Evolutionary conservation across 225 moss, liverwort and hornwort genomes (phyloP).

Genomic region (Asterella californica): DNA sequence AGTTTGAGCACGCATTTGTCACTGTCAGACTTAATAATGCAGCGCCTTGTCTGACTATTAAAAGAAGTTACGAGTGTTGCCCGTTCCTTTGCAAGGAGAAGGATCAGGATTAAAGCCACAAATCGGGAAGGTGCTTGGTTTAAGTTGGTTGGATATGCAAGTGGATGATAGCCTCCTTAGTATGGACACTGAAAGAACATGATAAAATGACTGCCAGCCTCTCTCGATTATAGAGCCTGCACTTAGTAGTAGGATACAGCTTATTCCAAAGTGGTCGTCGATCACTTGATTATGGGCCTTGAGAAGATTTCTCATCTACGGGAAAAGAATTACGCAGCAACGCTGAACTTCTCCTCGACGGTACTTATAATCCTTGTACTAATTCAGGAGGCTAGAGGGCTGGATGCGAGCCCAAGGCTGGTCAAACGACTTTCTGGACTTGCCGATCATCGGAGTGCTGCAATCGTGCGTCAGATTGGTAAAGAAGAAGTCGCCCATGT

Average conservation of each 20-base stretch:
- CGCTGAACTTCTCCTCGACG: no score
- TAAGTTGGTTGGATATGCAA: not conserved
- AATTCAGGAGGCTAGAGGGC: slow-evolving; percentile 77
- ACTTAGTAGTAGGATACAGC: no score
- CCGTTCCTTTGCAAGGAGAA: no score
- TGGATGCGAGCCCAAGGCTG: slow-evolving; percentile 93
- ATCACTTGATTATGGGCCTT: no score
- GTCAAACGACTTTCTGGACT: slow-evolving; percentile 76
- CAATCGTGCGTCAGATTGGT: slow-evolving; percentile 74
- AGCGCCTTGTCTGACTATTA: not conserved
- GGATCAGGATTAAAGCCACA: no score
- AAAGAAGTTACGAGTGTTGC: not conserved
- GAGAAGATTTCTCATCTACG: no score
- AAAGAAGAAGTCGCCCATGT: slow-evolving; percentile 97
- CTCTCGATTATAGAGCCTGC: no score
- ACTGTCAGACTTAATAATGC: no score
- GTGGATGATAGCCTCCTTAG: not conserved
- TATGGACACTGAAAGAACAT: not conserved
- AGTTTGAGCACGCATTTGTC: not conserved
- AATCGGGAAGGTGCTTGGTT: no score
- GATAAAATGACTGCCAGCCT: no score
- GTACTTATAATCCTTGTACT: slow-evolving; percentile 1
- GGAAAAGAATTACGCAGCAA: no score
- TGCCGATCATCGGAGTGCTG: slow-evolving; percentile 74
- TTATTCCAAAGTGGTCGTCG: no score